A percentile compares a stretch with the other conserved stretches of the same genome.
Evolutionary conservation across 805 yeast species (phyloP).

Genomic region (Wickerhamomyces strasburgensis): DNA sequence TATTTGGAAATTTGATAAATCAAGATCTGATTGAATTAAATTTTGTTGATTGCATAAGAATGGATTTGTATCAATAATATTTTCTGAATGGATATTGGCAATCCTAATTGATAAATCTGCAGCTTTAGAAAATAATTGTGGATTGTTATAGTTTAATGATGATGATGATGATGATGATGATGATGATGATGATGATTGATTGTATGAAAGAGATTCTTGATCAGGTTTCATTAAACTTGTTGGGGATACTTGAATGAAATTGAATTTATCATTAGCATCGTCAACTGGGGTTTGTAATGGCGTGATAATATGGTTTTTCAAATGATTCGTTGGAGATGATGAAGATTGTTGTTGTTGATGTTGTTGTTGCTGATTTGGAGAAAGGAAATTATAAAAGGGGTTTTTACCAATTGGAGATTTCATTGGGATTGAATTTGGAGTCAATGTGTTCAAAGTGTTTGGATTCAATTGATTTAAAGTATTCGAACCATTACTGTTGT

Average conservation of each 20-base stretch:
- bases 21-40: slow-evolving; percentile 8
- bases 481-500: too few species aligned
- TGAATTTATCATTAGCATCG: too few species aligned
- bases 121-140: neutral
- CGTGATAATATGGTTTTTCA: neutral
- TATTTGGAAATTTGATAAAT: slow-evolving; percentile 9
- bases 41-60: neutral
- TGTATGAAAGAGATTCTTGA: too few species aligned
- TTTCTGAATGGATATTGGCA: neutral
- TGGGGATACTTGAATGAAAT: too few species aligned
- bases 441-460: too few species aligned
- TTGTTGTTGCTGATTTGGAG: slow-evolving; percentile 28
- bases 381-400: slow-evolving; percentile 41
- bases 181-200: too few species aligned
- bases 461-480: too few species aligned
- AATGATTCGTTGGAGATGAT: neutral
- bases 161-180: too few species aligned
- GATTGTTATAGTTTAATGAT: too few species aligned
- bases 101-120: neutral
- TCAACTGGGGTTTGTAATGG: neutral
- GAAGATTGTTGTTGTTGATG: slow-evolving; percentile 4
- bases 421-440: neutral
- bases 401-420: slow-evolving; percentile 38
- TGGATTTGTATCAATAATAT: neutral
- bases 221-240: too few species aligned